Evolutionary conservation across 2,329 filamentous ascomycete genomes (phyloP), one percentile per base, ranked within the genome.

Genomic region (Penicillium sp.): DNA sequence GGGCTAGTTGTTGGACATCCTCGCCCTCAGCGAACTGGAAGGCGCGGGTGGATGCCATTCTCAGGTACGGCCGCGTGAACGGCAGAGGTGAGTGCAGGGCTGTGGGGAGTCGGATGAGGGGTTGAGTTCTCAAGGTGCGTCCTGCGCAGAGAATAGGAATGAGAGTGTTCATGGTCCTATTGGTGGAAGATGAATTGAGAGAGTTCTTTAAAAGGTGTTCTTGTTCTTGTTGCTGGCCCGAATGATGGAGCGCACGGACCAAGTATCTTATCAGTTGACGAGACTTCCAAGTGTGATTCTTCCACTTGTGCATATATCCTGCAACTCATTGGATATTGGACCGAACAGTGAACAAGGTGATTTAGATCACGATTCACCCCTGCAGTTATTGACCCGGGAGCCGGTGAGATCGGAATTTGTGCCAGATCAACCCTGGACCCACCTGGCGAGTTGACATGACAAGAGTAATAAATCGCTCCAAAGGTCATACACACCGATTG

Each of bases 11-110:
- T 12, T 54, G 58, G n/a, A 51, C 41, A 43, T 70, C 56, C 39
- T 61, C 58, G 3, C 64, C 64, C 39, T 64, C 61, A 13, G 67
- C 63, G 39, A 68, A 67, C 18, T 56, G 49, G 9, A 48, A 54
- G 13, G 42, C 42, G 19, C 46, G 56, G n/a, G 61, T 57, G n/a
- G 61, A 62, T 16, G 56, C 40, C 52, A 56, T 59, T 37, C 39
- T 49, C 52, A 53, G 40, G 46, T 14, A 29, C 33, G 14, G 12
- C 6, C 33, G 31, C 39, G 35, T 14, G 40, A 34, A 46, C 27
- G 9, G 33, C 19, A n/a, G 38, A n/a, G 41, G 31, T 44, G 34
- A 25, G 2, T n/a, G 43, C 19, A 50, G 42, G 1, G 10, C 7
- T 29, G 36, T 40, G 33, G 34, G 9, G 5, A 34, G 16, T 34